These are phyloP conservation scores for Pugionium cornutum DNA, from an alignment of 345 rosid genomes.

Conservation along the genomic window DNA sequence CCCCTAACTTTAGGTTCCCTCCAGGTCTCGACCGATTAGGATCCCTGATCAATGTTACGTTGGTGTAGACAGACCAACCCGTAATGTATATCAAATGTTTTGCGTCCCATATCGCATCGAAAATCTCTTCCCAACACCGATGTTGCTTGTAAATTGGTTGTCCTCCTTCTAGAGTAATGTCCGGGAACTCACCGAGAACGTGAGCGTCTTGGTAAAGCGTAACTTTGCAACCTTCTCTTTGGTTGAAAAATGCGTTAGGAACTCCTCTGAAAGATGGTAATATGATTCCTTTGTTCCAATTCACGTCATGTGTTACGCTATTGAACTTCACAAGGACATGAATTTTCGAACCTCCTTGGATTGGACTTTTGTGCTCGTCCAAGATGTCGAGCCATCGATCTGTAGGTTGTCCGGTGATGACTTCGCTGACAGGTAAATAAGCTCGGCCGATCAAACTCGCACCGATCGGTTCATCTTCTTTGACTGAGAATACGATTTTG, in stretches of 20 bases:
- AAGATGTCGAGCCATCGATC: constrained; percentile 50
- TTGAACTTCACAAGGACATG: constrained; percentile 51
- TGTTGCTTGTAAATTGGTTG: constrained; percentile 41
- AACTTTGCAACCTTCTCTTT: constrained; percentile 62
- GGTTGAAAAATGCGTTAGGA: constrained; percentile 57
- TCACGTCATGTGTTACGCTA: constrained; percentile 34
- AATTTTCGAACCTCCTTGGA: constrained; percentile 51
- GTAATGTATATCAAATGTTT: constrained; percentile 65
- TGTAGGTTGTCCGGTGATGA: constrained; percentile 40
- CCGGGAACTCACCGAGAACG: constrained; percentile 41
- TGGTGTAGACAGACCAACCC: constrained; percentile 75
- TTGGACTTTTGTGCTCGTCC: constrained; percentile 41
- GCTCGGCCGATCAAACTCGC: constrained; percentile 78
- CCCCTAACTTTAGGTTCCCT: constrained; percentile 51
- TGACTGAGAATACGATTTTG: constrained; percentile 57
- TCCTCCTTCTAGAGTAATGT: constrained; percentile 24
- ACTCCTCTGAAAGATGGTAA: constrained; percentile 47
- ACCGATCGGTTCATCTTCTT: constrained; percentile 53
- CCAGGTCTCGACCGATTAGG: constrained; percentile 38
- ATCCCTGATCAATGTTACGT: constrained; percentile 62
- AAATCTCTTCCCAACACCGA: constrained; percentile 84
- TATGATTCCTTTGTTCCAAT: constrained; percentile 67
- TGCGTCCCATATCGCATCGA: constrained; percentile 60
- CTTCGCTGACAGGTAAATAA: constrained; percentile 55
- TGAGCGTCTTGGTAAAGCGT: constrained; percentile 88